Conservation (phyloP, 73 alveolate genomes). For the Halteria grandinella region DNA sequence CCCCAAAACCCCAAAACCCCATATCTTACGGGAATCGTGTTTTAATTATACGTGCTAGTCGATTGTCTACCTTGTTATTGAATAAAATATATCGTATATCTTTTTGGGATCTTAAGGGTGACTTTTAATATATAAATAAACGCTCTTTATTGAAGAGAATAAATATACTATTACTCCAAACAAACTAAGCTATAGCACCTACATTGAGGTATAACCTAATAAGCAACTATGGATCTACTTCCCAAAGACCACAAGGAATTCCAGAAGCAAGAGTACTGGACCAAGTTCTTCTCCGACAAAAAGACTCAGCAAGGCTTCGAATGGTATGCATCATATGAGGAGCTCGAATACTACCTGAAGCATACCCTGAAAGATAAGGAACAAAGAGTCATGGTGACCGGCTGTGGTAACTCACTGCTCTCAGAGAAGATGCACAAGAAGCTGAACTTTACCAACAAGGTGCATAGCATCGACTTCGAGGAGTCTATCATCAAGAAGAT, state of each 20-base stretch:
- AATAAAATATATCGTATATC: no score
- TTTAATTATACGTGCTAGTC: no score
- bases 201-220: no score
- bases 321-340: conserved; percentile 54
- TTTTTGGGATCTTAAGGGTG: no score
- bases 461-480: conserved; percentile 75
- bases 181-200: no score
- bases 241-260: conserved; percentile 45
- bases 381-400: conserved; percentile 61
- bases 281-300: conserved; percentile 31
- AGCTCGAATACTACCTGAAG: conserved; percentile 6
- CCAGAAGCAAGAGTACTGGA: conserved; percentile 43
- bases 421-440: conserved; percentile 71
- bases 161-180: no score
- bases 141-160: no score
- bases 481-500: conserved; percentile 68
- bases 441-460: conserved; percentile 57
- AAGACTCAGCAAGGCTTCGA: conserved; percentile 40
- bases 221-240: conserved; percentile 32
- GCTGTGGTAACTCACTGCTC: conserved; percentile 83
- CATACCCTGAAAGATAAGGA: conserved; percentile 18
- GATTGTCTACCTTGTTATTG: no score
- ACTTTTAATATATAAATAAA: no score
- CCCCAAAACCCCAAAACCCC: no score
- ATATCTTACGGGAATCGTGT: no score